Evolutionary conservation across 1,284 basidiomycete genomes (phyloP).

Genomic region (Amylostereum areolatum): DNA sequence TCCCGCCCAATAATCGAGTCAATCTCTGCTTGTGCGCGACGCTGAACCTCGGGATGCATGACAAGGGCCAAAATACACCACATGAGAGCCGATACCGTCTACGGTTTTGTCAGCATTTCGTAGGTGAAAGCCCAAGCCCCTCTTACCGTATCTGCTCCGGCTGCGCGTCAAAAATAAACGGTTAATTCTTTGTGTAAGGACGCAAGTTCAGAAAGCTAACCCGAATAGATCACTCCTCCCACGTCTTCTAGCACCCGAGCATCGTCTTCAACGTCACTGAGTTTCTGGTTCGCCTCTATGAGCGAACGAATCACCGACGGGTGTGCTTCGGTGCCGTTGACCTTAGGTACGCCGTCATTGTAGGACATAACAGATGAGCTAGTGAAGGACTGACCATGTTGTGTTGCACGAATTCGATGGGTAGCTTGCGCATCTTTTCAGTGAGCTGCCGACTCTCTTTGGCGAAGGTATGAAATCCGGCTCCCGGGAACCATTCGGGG

Average conservation of each 20-base stretch:
- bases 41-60: slow-evolving; percentile 6
- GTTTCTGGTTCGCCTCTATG: background rate
- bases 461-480: slow-evolving; percentile 6
- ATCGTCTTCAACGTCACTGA: background rate
- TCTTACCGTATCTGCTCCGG: slow-evolving; percentile 6
- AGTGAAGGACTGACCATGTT: slow-evolving; percentile 1
- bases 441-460: background rate
- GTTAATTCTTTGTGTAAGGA: background rate
- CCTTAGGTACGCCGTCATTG: background rate
- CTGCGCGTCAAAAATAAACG: background rate
- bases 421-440: background rate
- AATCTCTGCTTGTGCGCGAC: slow-evolving; percentile 3
- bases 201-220: background rate
- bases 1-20: slow-evolving; percentile 4
- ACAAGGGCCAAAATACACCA: background rate
- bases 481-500: slow-evolving; percentile 8
- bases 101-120: no score
- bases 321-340: background rate
- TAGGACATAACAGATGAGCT: background rate
- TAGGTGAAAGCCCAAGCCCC: background rate
- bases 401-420: slow-evolving; percentile 5
- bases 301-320: slow-evolving; percentile 5
- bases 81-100: slow-evolving; percentile 3
- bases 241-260: background rate
- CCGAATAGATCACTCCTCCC: background rate